Percentiles rank a stretch among this genome's conserved stretches.
Conservation (phyloP, 306 rosid genomes). For the Malus domestica region ASM211411v1 NC_041804.1:19270501-19271000, state of each 20-base stretch:
- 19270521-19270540: not conserved
- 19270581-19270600: not conserved
- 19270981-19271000: not conserved
- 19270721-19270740: slow-evolving; percentile 58
- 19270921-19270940: slow-evolving; percentile 59
- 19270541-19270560: not conserved
- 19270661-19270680: slow-evolving; percentile 58
- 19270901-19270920: slow-evolving; percentile 45
- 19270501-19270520: slow-evolving; percentile 12
- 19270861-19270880: slow-evolving; percentile 25
- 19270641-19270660: slow-evolving; percentile 55
- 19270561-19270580: not conserved
- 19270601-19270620: not conserved
- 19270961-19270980: not conserved
- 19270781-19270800: not conserved
- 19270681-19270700: slow-evolving; percentile 46
- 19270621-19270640: not conserved
- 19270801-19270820: not conserved
- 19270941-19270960: slow-evolving; percentile 18
- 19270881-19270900: slow-evolving; percentile 23
- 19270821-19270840: not conserved
- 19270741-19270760: slow-evolving; percentile 40
- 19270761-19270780: slow-evolving; percentile 78
- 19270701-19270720: slow-evolving; percentile 56
- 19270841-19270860: slow-evolving; percentile 40